Percentiles rank a stretch among this genome's conserved stretches.
Conservation (phyloP, 352 stramenopile species). For the Phytophthora sojae region DNA sequence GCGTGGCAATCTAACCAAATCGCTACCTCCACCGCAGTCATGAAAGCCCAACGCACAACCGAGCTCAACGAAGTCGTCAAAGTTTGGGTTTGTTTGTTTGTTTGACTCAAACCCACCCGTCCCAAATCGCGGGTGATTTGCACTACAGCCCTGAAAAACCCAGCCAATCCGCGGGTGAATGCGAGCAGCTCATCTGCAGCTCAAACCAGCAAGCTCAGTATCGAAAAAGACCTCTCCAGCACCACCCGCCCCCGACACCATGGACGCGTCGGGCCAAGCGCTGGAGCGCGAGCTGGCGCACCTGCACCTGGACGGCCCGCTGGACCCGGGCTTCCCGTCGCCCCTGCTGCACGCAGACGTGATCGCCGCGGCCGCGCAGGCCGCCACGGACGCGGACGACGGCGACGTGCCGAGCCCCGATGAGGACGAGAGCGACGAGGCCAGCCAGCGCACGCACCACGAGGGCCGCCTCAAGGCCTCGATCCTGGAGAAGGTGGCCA, state of each 20-base stretch:
- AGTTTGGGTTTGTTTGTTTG: no score
- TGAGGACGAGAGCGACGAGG: constrained; percentile 39
- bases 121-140: no score
- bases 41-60: no score
- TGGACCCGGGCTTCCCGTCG: constrained; percentile 18
- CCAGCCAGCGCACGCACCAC: constrained; percentile 48
- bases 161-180: no score
- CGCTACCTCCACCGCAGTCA: no score
- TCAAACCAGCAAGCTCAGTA: no score
- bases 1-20: no score
- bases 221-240: no score
- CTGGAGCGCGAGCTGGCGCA: constrained; percentile 27
- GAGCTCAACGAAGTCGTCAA: no score
- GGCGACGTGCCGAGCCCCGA: constrained; percentile 44
- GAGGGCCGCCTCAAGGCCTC: constrained; percentile 77
- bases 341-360: constrained; percentile 41
- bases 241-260: neutral
- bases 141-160: no score
- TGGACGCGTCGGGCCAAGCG: constrained; percentile 10
- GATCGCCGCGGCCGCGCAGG: constrained; percentile 30
- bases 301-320: constrained; percentile 17
- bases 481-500: constrained; percentile 80
- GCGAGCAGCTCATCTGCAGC: no score
- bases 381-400: constrained; percentile 24
- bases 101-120: no score